phyloP scores from a whole-genome alignment of 345 rosid genomes.

The Xanthoceras sorbifolium region DNA sequence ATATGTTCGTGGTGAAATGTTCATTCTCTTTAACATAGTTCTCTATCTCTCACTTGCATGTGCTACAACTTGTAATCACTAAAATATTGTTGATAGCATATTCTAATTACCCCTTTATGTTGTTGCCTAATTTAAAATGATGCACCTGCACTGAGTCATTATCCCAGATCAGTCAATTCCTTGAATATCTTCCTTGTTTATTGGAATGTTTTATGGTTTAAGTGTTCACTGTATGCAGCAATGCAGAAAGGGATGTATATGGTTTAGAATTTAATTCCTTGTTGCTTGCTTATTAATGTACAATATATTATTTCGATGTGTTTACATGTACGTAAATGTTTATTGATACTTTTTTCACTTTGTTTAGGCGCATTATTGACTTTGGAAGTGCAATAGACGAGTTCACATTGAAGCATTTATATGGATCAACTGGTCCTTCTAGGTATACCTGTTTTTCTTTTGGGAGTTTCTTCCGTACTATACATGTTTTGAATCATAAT shows the following conservation, averaged over 20 bases:
- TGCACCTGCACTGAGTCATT: background rate
- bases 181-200: background rate
- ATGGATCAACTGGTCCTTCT: constrained; percentile 85
- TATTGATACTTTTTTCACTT: constrained; percentile 25
- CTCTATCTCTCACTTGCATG: background rate
- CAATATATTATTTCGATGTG: background rate
- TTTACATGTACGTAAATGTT: background rate
- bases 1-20: background rate
- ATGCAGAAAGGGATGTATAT: background rate
- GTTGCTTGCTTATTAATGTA: background rate
- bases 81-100: background rate
- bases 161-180: background rate
- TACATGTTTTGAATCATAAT: background rate
- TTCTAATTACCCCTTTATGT: background rate
- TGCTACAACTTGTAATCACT: background rate
- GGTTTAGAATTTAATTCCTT: background rate
- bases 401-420: constrained; percentile 75
- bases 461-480: constrained; percentile 14
- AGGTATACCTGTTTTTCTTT: constrained; percentile 50
- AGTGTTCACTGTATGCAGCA: background rate
- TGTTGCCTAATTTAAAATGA: background rate
- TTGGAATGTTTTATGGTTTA: background rate
- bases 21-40: background rate
- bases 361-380: constrained; percentile 86
- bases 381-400: constrained; percentile 94